Evolutionary conservation across 371 early-diverging fungal species (phyloP).

Genomic region (Zancudomyces culisetae): DNA sequence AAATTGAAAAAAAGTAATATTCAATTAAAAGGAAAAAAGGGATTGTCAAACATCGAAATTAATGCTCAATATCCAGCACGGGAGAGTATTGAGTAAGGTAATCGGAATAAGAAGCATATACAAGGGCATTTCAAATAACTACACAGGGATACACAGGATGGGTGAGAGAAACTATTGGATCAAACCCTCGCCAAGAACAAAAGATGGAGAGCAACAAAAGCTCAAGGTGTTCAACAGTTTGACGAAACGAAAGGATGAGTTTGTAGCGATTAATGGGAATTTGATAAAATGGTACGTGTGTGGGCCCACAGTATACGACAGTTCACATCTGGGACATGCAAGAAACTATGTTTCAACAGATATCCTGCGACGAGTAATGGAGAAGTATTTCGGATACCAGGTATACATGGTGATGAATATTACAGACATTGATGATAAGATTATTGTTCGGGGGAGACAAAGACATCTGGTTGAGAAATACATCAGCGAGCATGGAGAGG

Average conservation of each 20-base stretch:
- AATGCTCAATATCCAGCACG: too few relatives aligned
- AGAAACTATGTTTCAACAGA: conserved; percentile 92
- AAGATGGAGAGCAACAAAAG: conserved; percentile 15
- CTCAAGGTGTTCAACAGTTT: conserved; percentile 57
- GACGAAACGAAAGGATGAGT: conserved; percentile 68
- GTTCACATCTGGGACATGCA: conserved; percentile 98
- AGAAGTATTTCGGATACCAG: conserved; percentile 92
- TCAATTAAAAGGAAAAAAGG: too few relatives aligned
- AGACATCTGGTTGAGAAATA: conserved; percentile 52
- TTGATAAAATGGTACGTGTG: conserved; percentile 92
- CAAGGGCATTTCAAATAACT: too few relatives aligned
- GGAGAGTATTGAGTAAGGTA: too few relatives aligned
- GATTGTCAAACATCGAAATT: too few relatives aligned
- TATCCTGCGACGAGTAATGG: conserved; percentile 85
- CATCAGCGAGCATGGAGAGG: conserved; percentile 15
- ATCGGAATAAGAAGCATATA: too few relatives aligned
- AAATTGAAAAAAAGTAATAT: too few relatives aligned
- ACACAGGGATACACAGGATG: too few relatives aligned
- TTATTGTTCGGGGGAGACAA: conserved; percentile 82
- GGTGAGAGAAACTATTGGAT: too few relatives aligned
- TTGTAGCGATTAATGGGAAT: conserved; percentile 60
- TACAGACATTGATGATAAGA: conserved; percentile 99
- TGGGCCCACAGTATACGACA: conserved; percentile 99
- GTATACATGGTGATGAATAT: conserved; percentile 96
- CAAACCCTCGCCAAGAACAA: too few relatives aligned